Base-by-base conservation (phyloP, 352 stramenopile genomes). In the Phytophthora foliorum region DNA sequence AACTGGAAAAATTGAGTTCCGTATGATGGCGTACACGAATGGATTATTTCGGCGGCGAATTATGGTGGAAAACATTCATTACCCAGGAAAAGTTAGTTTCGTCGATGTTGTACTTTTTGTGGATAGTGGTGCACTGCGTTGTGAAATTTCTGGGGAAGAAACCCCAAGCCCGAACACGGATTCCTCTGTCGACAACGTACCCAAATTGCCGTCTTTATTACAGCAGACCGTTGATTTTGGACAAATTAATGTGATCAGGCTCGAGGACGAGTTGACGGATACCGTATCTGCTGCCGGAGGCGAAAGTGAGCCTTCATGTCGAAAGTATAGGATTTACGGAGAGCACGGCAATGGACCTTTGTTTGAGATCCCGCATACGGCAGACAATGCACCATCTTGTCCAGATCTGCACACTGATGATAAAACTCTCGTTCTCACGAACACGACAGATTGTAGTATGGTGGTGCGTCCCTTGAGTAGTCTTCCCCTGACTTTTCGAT, bases 101-200 rank as follows among this genome's bases (percentile, higher is more conserved):
- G 78, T 97, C 11, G 88, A 97, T 41, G 70, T 97, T 4, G 72
- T 87, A 17, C 77, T 97, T 2, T 96, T 97, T 57, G 87, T 97
- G 5, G 86, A 97, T 74, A 92, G 78, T 63, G 83, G 84, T 21
- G 74, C 74, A 8, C 57, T 97, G 38, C 63, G 62, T 17, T 91
- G 81, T 55, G 57, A 83, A 44, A 46, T 88, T 21, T 42, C 67
- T 4, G 60, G 53, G 3, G 59, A 54, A 17, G 32, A 54, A 34
- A 57, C 27, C 0, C 39, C 39, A 25, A 24, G n/a, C n/a, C 19
- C 25, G 39, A 19, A 49, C 6, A 49, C 24, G 10, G 19, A 29
- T n/a, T 5, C 42, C 10, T 25, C 21, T 49, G 19, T 49, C n/a
- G 9, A 17, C 19, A 27, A 27, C 21, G 19, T 49, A 49, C n/a